Evolutionary conservation across 1,284 basidiomycete genomes (phyloP).

Genomic region (Waitea zeae): DNA sequence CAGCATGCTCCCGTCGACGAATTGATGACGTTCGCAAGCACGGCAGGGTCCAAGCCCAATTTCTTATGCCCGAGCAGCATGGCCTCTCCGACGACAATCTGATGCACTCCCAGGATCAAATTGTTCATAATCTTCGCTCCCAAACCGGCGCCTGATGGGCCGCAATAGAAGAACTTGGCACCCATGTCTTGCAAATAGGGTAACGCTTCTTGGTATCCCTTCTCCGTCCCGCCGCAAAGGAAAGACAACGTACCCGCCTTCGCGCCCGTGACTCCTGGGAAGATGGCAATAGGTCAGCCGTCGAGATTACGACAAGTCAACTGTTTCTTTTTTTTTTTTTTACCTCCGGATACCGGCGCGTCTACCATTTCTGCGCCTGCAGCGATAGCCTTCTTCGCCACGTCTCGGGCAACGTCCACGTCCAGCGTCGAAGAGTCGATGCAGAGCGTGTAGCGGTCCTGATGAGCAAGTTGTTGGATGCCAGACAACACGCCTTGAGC

Average conservation of each 20-base stretch:
- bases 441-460: conserved; percentile 35
- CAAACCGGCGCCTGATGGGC: conserved; percentile 70
- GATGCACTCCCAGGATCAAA: conserved; percentile 60
- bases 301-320: neutral
- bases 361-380: conserved; percentile 71
- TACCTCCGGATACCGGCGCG: conserved; percentile 82
- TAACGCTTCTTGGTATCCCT: conserved; percentile 40
- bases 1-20: conserved; percentile 75
- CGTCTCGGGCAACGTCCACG: conserved; percentile 50
- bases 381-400: conserved; percentile 33
- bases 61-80: conserved; percentile 74
- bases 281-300: neutral
- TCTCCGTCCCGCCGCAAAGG: conserved; percentile 66
- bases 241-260: conserved; percentile 77
- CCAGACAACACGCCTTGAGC: conserved; percentile 41
- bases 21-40: conserved; percentile 70
- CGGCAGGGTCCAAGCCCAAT: conserved; percentile 55
- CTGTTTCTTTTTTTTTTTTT: conserved; percentile 10
- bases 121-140: conserved; percentile 86
- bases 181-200: conserved; percentile 66
- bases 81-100: conserved; percentile 66
- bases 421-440: conserved; percentile 86
- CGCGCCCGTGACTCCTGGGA: conserved; percentile 73
- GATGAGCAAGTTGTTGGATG: conserved; percentile 26
- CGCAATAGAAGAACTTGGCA: conserved; percentile 67